Conservation (phyloP, 805 yeast species). For the Wickerhamomyces tratensis region DNA sequence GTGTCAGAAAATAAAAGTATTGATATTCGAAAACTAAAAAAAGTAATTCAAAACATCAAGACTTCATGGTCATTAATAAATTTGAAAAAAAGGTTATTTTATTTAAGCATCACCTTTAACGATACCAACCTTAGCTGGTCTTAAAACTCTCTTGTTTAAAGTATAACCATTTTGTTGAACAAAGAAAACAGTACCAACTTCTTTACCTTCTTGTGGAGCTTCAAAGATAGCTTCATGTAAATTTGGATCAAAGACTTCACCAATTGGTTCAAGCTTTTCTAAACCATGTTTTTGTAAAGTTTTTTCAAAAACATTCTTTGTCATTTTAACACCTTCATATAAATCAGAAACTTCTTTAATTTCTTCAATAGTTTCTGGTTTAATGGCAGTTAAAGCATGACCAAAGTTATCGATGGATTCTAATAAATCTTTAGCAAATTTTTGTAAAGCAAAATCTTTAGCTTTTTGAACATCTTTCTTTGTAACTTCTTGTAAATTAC, state of each 20-base stretch:
- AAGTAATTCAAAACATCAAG: neutral
- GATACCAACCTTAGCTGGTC: conserved; percentile 95
- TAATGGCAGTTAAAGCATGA: conserved; percentile 70
- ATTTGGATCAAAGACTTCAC: conserved; percentile 84
- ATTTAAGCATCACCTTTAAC: conserved; percentile 44
- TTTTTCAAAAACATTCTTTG: conserved; percentile 76
- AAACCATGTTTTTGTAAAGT: conserved; percentile 77
- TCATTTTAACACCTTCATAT: conserved; percentile 87
- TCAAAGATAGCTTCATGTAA: conserved; percentile 90
- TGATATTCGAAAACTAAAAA: neutral
- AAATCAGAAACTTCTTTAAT: conserved; percentile 62
- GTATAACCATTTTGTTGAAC: conserved; percentile 89
- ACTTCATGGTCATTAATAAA: too few relatives aligned
- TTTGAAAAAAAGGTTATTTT: too few relatives aligned
- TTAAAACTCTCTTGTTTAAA: conserved; percentile 75
- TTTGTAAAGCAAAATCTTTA: conserved; percentile 83
- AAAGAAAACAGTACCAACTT: conserved; percentile 86
- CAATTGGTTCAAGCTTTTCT: conserved; percentile 70
- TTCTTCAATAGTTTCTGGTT: conserved; percentile 46
- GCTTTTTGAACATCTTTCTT: conserved; percentile 82
- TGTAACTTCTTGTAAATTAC: conserved; percentile 85
- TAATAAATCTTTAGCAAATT: conserved; percentile 81
- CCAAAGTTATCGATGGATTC: conserved; percentile 88
- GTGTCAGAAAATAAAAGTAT: too few relatives aligned
- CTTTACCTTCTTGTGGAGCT: conserved; percentile 76